Evolutionary conservation across 208 protist species (phyloP), one percentile per base, ranked within the genome.

Genomic region (Crithidia fasciculata): DNA sequence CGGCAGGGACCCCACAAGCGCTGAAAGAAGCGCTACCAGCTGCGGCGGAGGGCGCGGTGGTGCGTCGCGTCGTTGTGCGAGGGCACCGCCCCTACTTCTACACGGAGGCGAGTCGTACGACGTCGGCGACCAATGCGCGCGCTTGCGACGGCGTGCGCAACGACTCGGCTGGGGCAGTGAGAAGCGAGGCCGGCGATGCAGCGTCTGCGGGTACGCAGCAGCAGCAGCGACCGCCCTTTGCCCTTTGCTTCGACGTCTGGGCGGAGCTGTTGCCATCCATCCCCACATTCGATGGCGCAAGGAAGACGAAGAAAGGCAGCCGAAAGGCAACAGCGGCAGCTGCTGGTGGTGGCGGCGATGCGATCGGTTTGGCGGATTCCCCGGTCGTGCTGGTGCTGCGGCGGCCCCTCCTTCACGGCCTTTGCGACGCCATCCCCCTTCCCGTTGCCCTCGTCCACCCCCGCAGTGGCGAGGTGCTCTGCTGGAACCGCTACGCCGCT

Each of bases 401-500:
- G 9, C 85, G 85, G 8, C 91, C 91, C 4, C 72, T 80, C 8
- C 70, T 93, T 39, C 89, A 96, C 74, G 84, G 77, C 13, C 37
- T 80, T 50, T 80, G 83, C 40, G 89, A 96, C 52, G 74, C 77
- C 36, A 74, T 90, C 55, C 86, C 86, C 57, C 63, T 93, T 5
- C 83, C 92, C 8, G 59, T 84, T 15, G 81, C 85, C 18, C 66
- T 96, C 9, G 80, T 93, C 5, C 85, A 95, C 70, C 89, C 87
- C 7, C 19, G 47, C 36, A 90, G 63, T 8, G 89, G 89, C 8
- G 55, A 73, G 60, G 69, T 94, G 61, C 69, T 95, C 60, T 86
- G 81, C 56, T 93, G 89, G 86, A 91, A 74, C 67, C 60, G 15
- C 7, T 72, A 67, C 53, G 85, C 84, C 12, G 82, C 78, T 9